phyloP scores from a whole-genome alignment of 2,329 filamentous ascomycete species.

The Ilyonectria robusta region DNA sequence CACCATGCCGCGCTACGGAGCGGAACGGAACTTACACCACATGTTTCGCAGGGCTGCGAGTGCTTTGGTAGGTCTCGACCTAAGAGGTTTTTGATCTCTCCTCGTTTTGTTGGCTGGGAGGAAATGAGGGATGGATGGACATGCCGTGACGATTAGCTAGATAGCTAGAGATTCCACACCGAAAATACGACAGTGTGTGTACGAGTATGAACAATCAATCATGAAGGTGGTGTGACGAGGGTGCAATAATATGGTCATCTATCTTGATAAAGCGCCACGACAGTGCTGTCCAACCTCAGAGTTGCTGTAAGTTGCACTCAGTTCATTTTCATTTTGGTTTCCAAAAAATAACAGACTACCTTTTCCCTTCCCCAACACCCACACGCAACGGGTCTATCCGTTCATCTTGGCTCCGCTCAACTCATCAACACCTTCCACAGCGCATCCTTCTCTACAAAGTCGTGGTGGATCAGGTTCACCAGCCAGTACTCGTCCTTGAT shows the following conservation, averaged over 20 bases:
- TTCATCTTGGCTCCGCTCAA: slow-evolving; percentile 38
- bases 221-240: not conserved
- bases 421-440: slow-evolving; percentile 78
- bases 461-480: slow-evolving; percentile 91
- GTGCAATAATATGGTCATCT: not conserved
- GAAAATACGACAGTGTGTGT: slow-evolving; percentile 18
- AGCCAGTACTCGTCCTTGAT: slow-evolving; percentile 84
- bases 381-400: slow-evolving; percentile 6
- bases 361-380: slow-evolving; percentile 53
- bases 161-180: slow-evolving; percentile 17
- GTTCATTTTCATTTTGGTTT: slow-evolving; percentile 2
- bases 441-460: slow-evolving; percentile 78
- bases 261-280: not conserved
- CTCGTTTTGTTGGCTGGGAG: slow-evolving; percentile 4
- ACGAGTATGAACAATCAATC: slow-evolving; percentile 5
- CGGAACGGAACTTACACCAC: slow-evolving; percentile 13
- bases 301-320: not conserved
- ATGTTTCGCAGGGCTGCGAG: slow-evolving; percentile 9
- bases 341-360: slow-evolving; percentile 25
- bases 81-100: not conserved
- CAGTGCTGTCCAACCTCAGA: not conserved
- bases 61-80: not conserved
- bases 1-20: slow-evolving; percentile 2
- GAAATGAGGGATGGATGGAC: not conserved
- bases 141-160: not conserved